Conservation (phyloP, 2,329 filamentous ascomycete species). For the Fusarium caatingaense region DNA sequence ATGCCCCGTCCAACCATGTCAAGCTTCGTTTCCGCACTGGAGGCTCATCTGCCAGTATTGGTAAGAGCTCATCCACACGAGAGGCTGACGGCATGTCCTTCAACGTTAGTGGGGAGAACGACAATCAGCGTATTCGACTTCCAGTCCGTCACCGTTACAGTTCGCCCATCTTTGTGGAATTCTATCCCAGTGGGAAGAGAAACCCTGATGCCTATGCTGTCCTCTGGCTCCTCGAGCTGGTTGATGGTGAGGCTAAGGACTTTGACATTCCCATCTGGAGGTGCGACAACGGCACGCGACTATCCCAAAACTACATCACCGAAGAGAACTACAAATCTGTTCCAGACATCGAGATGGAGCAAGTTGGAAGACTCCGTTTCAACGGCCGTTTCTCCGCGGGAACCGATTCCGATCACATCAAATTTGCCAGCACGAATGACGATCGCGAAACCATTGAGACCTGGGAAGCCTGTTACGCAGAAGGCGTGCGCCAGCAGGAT, state of each 20-base stretch:
- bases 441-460: slow-evolving; percentile 92
- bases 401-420: slow-evolving; percentile 85
- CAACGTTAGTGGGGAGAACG: slow-evolving; percentile 59
- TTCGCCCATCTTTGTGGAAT: slow-evolving; percentile 89
- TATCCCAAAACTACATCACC: slow-evolving; percentile 94
- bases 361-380: slow-evolving; percentile 86
- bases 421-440: slow-evolving; percentile 87
- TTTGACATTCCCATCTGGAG: slow-evolving; percentile 94
- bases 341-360: slow-evolving; percentile 80
- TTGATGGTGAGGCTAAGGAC: slow-evolving; percentile 80
- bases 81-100: slow-evolving; percentile 66
- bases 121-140: slow-evolving; percentile 69
- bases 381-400: slow-evolving; percentile 86
- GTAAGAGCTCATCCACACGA: slow-evolving; percentile 69
- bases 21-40: slow-evolving; percentile 86
- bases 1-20: slow-evolving; percentile 72
- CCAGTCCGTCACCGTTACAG: slow-evolving; percentile 93
- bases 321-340: slow-evolving; percentile 76
- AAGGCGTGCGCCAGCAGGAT: slow-evolving; percentile 80
- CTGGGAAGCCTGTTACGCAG: slow-evolving; percentile 91
- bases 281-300: slow-evolving; percentile 77
- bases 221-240: slow-evolving; percentile 86
- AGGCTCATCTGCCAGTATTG: slow-evolving; percentile 79
- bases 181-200: slow-evolving; percentile 76
- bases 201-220: slow-evolving; percentile 79